These are phyloP conservation scores for Otatea glauca DNA, from an alignment of 176 grass and related monocot species.

Conservation along the genomic window DNA sequence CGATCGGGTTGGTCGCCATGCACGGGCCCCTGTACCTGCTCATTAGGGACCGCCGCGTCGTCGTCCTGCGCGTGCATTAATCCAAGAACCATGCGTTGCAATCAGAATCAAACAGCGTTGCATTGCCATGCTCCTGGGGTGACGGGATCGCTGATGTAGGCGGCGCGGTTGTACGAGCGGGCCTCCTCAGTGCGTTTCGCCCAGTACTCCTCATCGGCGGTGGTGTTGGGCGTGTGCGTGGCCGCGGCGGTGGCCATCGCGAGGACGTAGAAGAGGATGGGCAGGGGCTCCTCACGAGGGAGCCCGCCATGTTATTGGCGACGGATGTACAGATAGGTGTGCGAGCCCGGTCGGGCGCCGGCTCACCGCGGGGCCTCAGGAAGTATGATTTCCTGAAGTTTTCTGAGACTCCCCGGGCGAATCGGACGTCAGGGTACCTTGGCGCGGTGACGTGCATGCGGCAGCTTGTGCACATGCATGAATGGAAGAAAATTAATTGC, in stretches of 20 bases:
- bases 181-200: constrained; percentile 41
- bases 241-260: not conserved
- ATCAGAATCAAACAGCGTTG: not conserved
- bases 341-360: not conserved
- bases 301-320: constrained; percentile 39
- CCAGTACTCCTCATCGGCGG: constrained; percentile 61
- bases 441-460: not conserved
- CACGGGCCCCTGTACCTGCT: constrained; percentile 37
- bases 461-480: too few relatives aligned
- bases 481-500: too few relatives aligned
- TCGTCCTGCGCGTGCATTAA: not conserved
- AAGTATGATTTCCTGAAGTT: constrained; percentile 10
- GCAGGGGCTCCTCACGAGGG: not conserved
- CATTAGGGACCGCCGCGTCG: constrained; percentile 9
- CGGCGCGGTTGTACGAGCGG: not conserved
- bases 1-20: constrained; percentile 74
- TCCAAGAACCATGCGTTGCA: not conserved
- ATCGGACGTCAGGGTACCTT: not conserved
- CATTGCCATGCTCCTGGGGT: not conserved
- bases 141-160: constrained; percentile 54
- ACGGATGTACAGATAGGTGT: not conserved
- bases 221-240: constrained; percentile 16
- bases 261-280: constrained; percentile 41
- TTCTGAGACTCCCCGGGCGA: constrained; percentile 32
- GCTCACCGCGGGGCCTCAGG: constrained; percentile 26